Evolutionary conservation across 306 rosid genomes (phyloP), one percentile per base, ranked within the genome.

Genomic region (Quercus berberidifolia): DNA sequence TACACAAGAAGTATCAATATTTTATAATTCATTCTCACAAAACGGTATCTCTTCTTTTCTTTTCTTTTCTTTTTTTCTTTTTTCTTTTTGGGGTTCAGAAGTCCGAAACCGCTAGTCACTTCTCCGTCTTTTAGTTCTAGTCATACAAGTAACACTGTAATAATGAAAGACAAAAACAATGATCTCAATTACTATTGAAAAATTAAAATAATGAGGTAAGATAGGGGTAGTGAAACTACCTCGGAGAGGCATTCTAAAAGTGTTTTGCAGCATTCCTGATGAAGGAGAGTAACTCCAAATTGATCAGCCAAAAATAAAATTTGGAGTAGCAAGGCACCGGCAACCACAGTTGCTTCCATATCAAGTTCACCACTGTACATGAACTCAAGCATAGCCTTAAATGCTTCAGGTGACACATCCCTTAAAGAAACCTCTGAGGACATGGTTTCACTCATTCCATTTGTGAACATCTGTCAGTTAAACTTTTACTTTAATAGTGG

Each of bases 371-470:
- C 93, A 69, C 91, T 74, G 68, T 94, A 94, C 88, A 94, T 86
- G 83, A 90, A 94, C 73, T 90, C 88, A 33, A 94, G 87, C 97
- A 94, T 86, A 64, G 87, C 87, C 82, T 84, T 84, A 82, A 92
- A 92, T 74, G 91, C 97, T 88, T 94, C 95, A 8, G 95, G 91
- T 12, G 90, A 86, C 73, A 92, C 93, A 80, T 94, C 99, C 83
- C 87, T 86, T 68, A 94, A 69, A 75, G 85, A 75, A 76, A 92
- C 81, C 83, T 91, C 90, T 0, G 97, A 85, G 63, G 99, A 90
- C 78, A 79, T 81, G 78, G 95, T 94, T 86, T 94, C 99, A 85
- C 90, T 90, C 99, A 94, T 94, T 88, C 99, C 99, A 83, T 94
- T 94, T 64, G 99, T 94, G 89, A 94, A 92, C 99, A 94, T 94